A percentile compares a stretch with the other conserved stretches of the same genome.
Evolutionary conservation across 2,329 filamentous ascomycete genomes (phyloP).

Genomic region (Alternaria sp.): DNA sequence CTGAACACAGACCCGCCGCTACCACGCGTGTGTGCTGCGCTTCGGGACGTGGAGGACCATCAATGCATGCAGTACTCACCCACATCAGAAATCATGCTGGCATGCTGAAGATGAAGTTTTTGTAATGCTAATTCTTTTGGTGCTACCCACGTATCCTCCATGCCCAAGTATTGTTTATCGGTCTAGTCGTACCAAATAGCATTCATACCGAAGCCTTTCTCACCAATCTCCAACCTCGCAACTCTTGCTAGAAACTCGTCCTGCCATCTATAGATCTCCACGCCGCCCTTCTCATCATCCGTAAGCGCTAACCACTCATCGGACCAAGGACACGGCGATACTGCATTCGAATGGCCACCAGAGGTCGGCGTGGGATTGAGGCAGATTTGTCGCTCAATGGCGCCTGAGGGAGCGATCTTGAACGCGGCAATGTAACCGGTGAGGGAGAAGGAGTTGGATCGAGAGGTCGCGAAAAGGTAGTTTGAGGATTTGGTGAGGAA

Average conservation of each 20-base stretch:
- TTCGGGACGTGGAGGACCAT: constrained; percentile 6
- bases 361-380: constrained; percentile 85
- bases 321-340: constrained; percentile 81
- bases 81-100: neutral
- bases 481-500: constrained; percentile 70
- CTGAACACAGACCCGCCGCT: constrained; percentile 25
- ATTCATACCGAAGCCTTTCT: constrained; percentile 95
- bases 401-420: constrained; percentile 69
- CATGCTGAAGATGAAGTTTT: neutral
- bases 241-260: constrained; percentile 81
- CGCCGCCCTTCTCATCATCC: constrained; percentile 84
- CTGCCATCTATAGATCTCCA: constrained; percentile 88
- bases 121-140: neutral
- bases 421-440: constrained; percentile 87
- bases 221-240: constrained; percentile 76
- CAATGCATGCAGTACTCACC: neutral
- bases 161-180: neutral
- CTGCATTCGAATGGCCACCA: constrained; percentile 86
- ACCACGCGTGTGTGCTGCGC: neutral
- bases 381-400: constrained; percentile 78
- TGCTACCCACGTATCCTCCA: neutral
- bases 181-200: constrained; percentile 87
- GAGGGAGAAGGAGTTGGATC: constrained; percentile 75
- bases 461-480: constrained; percentile 85
- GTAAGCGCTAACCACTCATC: constrained; percentile 92